phyloP scores from a whole-genome alignment of 2,329 filamentous ascomycete species.

The Stagonosporopsis chrysanthemi region DNA sequence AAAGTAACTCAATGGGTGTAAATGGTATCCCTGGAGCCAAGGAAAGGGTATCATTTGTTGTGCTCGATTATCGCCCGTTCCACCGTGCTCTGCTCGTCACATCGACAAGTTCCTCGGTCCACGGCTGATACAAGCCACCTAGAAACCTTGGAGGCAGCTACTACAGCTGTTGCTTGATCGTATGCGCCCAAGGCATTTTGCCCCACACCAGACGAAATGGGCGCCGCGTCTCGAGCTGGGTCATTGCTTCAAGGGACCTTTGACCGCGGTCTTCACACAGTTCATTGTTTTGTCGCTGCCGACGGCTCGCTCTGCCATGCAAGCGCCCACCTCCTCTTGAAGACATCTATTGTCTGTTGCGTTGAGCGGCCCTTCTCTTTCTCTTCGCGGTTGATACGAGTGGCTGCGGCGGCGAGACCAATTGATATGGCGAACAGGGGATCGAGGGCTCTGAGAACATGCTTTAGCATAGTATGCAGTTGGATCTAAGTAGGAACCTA shows the following conservation, averaged over 20 bases:
- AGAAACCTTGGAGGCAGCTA: not conserved
- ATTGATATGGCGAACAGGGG: constrained; percentile 59
- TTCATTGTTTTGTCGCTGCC: constrained; percentile 4
- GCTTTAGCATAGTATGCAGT: not conserved
- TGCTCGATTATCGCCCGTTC: not conserved
- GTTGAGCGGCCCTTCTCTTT: constrained; percentile 54
- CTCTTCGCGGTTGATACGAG: constrained; percentile 55
- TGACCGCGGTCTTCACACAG: not conserved
- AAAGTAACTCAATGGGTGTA: too few relatives aligned
- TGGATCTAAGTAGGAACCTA: not conserved
- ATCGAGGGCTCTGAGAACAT: constrained; percentile 52
- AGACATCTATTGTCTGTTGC: constrained; percentile 48
- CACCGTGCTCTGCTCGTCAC: not conserved
- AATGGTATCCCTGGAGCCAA: not conserved
- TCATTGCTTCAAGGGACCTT: too few relatives aligned
- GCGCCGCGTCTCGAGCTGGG: not conserved
- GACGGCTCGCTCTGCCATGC: constrained; percentile 33
- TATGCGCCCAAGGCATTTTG: too few relatives aligned
- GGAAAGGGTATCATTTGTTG: constrained; percentile 12
- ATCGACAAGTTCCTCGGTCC: not conserved
- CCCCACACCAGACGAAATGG: not conserved
- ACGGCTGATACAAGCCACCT: not conserved
- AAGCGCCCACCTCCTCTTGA: constrained; percentile 50
- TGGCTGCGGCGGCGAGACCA: constrained; percentile 54
- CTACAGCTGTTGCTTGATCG: not conserved